phyloP scores from a whole-genome alignment of 345 rosid genomes.

The Angophora floribunda region DNA sequence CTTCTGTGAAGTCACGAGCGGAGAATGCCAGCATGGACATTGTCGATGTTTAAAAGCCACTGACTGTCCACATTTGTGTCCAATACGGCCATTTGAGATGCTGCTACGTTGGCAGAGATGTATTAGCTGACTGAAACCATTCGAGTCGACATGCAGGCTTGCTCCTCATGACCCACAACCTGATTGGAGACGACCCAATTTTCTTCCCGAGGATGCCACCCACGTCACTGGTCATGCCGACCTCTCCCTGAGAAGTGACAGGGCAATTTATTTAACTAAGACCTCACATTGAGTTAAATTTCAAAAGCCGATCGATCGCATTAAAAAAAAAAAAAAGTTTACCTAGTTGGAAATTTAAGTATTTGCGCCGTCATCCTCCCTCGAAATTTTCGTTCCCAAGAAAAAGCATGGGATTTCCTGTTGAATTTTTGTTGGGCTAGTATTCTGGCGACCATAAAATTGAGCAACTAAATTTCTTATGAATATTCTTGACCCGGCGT shows the following conservation, averaged over 20 bases:
- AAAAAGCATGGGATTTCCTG: not conserved
- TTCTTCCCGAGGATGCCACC: not conserved
- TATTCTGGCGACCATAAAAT: not conserved
- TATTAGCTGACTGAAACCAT: not conserved
- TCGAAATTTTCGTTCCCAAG: not conserved
- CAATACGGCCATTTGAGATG: not conserved
- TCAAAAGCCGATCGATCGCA: not conserved
- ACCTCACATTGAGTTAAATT: not conserved
- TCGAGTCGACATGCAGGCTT: not conserved
- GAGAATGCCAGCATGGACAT: not conserved
- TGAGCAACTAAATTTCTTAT: not conserved
- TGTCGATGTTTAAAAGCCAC: not conserved
- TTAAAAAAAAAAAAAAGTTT: not conserved
- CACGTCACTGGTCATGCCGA: not conserved
- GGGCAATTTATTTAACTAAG: not conserved
- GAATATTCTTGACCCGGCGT: not conserved
- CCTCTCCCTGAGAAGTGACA: not conserved
- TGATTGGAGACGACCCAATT: not conserved
- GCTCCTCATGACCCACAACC: not conserved
- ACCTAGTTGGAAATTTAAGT: not conserved
- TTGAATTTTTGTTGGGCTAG: not conserved
- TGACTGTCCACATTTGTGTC: not conserved
- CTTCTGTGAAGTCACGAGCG: not conserved
- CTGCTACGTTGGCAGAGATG: not conserved
- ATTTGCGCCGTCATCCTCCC: not conserved